Conservation (phyloP, 805 yeast genomes). For the Yueomyces sp. region DNA sequence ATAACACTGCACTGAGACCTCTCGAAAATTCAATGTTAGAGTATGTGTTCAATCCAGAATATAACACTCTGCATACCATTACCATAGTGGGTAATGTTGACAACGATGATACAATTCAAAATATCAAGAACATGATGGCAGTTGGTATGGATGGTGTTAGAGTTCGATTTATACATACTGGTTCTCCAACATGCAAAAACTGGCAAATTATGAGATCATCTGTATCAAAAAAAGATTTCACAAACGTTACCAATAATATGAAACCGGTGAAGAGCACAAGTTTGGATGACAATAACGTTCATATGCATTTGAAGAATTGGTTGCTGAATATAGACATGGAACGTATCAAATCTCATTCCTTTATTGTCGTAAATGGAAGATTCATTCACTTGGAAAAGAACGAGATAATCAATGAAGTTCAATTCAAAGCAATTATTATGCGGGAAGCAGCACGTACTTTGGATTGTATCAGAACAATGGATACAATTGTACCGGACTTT, state of each 20-base stretch:
- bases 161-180: slow-evolving; percentile 26
- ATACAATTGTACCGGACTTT: slow-evolving; percentile 9
- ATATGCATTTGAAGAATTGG: slow-evolving; percentile 10
- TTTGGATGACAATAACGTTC: slow-evolving; percentile 1
- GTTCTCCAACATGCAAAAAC: slow-evolving; percentile 5
- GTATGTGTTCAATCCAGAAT: slow-evolving; percentile 6
- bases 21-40: slow-evolving; percentile 14
- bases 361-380: slow-evolving; percentile 44
- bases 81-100: slow-evolving; percentile 51
- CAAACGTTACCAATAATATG: not conserved
- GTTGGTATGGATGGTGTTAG: slow-evolving; percentile 25
- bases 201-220: slow-evolving; percentile 11
- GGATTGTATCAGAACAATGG: slow-evolving; percentile 17
- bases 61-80: slow-evolving; percentile 24
- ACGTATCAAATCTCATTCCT: slow-evolving; percentile 9
- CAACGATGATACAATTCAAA: slow-evolving; percentile 26
- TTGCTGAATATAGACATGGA: slow-evolving; percentile 22
- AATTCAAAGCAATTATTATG: slow-evolving; percentile 28
- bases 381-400: slow-evolving; percentile 25
- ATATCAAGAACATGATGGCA: slow-evolving; percentile 27
- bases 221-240: slow-evolving; percentile 7
- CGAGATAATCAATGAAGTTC: slow-evolving; percentile 12
- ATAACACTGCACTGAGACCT: slow-evolving; percentile 8
- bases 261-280: no score
- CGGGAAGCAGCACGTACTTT: slow-evolving; percentile 38